Conservation (phyloP, 2,329 filamentous ascomycete species). For the Colletotrichum theobromicola region DNA sequence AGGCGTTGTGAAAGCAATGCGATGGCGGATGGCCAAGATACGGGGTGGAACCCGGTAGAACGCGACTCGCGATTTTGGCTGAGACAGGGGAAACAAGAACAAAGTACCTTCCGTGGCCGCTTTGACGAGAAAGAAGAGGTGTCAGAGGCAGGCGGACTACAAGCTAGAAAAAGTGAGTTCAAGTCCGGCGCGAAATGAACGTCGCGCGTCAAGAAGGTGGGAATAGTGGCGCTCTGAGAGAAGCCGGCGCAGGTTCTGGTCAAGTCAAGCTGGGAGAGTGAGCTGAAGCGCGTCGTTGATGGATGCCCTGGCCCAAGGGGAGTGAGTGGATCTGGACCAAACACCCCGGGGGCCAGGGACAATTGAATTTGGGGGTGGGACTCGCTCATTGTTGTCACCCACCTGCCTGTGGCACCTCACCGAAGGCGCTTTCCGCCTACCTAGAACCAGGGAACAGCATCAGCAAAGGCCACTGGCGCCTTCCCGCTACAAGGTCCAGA, state of each 20-base stretch:
- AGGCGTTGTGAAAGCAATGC: conserved; percentile 7
- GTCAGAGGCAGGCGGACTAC: not conserved
- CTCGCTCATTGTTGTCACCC: not conserved
- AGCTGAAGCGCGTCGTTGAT: conserved; percentile 14
- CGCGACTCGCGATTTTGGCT: conserved; percentile 16
- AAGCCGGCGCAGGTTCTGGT: not conserved
- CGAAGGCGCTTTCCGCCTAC: not conserved
- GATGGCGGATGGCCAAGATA: not conserved
- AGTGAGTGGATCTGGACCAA: not conserved
- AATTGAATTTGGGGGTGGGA: conserved; percentile 4
- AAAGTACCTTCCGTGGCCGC: not conserved
- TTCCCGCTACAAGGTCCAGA: not conserved
- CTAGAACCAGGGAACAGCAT: not conserved
- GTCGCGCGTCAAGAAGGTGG: not conserved
- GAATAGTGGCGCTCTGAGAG: not conserved
- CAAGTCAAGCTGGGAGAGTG: not conserved
- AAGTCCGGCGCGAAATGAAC: not conserved
- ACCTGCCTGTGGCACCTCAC: too few species aligned
- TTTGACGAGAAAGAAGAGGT: not conserved
- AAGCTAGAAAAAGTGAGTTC: not conserved
- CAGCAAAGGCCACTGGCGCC: not conserved
- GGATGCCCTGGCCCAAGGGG: not conserved
- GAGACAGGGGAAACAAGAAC: not conserved
- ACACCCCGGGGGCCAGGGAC: not conserved
- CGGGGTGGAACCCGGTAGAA: not conserved